Evolutionary conservation across 257 asterid genomes (phyloP), one percentile per base, ranked within the genome.

Genomic region (Paraleonurus japonicus): DNA sequence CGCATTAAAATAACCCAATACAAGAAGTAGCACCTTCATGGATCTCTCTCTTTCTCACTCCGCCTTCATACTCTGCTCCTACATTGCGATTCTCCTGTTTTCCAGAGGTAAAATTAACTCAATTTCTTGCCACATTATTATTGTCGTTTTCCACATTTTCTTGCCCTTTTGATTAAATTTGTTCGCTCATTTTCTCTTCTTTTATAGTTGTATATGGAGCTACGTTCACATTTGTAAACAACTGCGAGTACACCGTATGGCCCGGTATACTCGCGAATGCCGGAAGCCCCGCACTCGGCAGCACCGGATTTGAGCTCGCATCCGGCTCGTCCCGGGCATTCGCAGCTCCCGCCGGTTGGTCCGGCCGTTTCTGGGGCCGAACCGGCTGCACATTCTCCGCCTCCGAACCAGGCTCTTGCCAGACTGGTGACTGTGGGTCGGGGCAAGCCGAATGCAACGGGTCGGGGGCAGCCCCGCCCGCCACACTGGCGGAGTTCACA

Each of bases 351-450:
- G 76, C 95, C 39, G 98, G 96, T 30, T 92, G 98, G 98, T 90
- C 97, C 59, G 98, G 98, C 48, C 87, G 98, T 7, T 90, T 92
- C 77, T 92, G 98, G 98, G 98, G 77, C 1, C 84, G 98, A 63
- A 92, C 98, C 2, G 91, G 88, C 0, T 92, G 98, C 76, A 35
- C 81, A 12, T 92, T 92, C 76, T 83, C 89, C 51, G 83, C 28
- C 33, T 83, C 96, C 32, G 91, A 79, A 13, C 6, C 87, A 1
- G 95, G 90, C 1, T 72, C 89, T 0, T 92, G 97, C 51, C 67
- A 63, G 37, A 93, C 98, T 0, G 98, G 88, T 3, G 98, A 93
- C 57, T 90, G 98, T 35, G 98, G 96, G 10, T 86, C 98, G 12
- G 97, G 97, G 2, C 82, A 79, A 32, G 24, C 80, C 59, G 97